phyloP scores from a whole-genome alignment of 768 basidiomycete species.

The Agrocybe pediades region DNA sequence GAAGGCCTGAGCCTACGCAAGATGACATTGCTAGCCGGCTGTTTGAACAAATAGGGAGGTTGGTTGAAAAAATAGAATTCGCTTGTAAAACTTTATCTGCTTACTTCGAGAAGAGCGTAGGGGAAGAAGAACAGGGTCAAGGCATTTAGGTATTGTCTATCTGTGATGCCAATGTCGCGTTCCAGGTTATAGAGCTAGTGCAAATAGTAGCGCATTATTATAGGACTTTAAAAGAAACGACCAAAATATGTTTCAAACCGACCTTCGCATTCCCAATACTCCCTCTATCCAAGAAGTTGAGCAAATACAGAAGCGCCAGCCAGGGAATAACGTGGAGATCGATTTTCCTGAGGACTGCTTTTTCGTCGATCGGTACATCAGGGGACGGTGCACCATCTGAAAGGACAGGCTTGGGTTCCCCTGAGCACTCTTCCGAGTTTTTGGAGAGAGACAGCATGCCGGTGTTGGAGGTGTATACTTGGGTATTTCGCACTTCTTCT shows the following conservation, averaged over 20 bases:
- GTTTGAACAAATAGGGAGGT: not conserved
- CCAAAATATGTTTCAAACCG: constrained; percentile 12
- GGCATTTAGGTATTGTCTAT: constrained; percentile 67
- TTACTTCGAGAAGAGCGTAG: constrained; percentile 70
- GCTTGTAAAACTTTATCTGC: not conserved
- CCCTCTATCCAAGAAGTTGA: constrained; percentile 69
- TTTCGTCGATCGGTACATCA: constrained; percentile 45
- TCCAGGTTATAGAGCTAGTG: constrained; percentile 60
- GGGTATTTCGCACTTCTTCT: not conserved
- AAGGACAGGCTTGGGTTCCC: not conserved
- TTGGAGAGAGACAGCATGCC: constrained; percentile 8
- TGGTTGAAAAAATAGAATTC: too few relatives aligned
- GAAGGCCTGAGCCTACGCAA: constrained; percentile 64
- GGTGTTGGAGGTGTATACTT: constrained; percentile 1
- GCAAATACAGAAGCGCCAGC: constrained; percentile 71
- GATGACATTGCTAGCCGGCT: constrained; percentile 68
- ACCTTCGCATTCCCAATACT: constrained; percentile 81
- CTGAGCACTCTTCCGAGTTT: constrained; percentile 1
- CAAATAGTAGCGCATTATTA: not conserved
- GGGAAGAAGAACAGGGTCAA: constrained; percentile 79
- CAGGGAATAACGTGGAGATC: constrained; percentile 75
- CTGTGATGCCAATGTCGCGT: constrained; percentile 55
- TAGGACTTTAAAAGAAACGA: not conserved
- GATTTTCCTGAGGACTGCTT: constrained; percentile 56
- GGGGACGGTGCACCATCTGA: not conserved